phyloP scores from a whole-genome alignment of 352 stramenopile genomes.

The Phytophthora foliorum region DNA sequence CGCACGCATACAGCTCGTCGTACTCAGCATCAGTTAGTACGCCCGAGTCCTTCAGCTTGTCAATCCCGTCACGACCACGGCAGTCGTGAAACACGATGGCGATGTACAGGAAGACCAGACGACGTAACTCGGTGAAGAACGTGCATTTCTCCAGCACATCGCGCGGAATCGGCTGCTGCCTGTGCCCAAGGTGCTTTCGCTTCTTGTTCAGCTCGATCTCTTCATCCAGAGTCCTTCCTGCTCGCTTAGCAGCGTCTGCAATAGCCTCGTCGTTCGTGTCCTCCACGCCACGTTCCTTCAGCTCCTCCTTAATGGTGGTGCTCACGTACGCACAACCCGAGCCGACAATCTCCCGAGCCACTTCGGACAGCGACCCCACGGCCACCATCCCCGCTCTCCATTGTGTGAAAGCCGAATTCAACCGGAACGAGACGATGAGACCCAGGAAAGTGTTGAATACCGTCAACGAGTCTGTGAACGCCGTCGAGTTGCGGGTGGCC shows the following conservation, averaged over 20 bases:
- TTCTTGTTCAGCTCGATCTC: constrained; percentile 17
- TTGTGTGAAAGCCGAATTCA: constrained; percentile 84
- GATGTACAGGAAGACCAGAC: constrained; percentile 82
- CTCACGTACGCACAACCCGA: constrained; percentile 73
- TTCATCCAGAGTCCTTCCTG: constrained; percentile 7
- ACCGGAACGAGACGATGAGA: constrained; percentile 76
- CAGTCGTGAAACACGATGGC: constrained; percentile 85
- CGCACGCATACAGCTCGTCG: constrained; percentile 73
- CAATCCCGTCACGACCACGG: constrained; percentile 65
- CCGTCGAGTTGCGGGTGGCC: constrained; percentile 64
- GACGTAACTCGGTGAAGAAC: constrained; percentile 76
- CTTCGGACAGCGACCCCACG: constrained; percentile 62
- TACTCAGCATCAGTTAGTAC: constrained; percentile 71
- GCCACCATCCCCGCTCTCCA: constrained; percentile 75
- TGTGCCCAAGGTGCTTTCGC: constrained; percentile 14
- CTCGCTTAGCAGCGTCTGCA: constrained; percentile 11
- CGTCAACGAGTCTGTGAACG: constrained; percentile 77
- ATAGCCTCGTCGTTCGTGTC: constrained; percentile 9
- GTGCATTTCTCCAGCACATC: constrained; percentile 74
- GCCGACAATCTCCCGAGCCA: constrained; percentile 64
- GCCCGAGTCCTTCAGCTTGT: constrained; percentile 61
- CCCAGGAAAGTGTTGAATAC: constrained; percentile 87
- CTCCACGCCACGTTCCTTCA: constrained; percentile 14
- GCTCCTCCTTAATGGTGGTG: constrained; percentile 42
- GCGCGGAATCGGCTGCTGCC: constrained; percentile 43